phyloP scores from a whole-genome alignment of 352 stramenopile genomes.

The Phytopythium chamaehyphon region DNA sequence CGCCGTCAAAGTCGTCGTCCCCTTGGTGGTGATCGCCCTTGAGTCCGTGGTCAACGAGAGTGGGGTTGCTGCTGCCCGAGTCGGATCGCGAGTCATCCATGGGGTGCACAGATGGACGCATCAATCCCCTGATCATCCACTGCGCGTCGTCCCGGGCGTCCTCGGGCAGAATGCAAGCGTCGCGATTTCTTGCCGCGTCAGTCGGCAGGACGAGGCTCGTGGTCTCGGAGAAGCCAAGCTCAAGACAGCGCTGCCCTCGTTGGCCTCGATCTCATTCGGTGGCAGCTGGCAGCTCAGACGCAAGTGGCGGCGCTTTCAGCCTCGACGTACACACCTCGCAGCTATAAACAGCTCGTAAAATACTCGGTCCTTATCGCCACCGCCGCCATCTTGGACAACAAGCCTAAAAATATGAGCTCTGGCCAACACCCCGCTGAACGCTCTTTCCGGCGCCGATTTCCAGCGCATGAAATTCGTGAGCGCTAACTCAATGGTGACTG shows the following conservation, averaged over 20 bases:
- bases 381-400: no score
- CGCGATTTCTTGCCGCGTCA: neutral
- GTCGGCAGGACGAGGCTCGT: neutral
- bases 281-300: slow-evolving; percentile 6
- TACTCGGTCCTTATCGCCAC: neutral
- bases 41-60: neutral
- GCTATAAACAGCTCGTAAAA: neutral
- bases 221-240: neutral
- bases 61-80: neutral
- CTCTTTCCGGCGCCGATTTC: no score
- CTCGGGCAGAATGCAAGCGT: neutral
- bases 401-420: no score
- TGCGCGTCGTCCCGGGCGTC: neutral
- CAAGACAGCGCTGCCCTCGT: neutral
- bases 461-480: no score
- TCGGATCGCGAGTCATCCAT: slow-evolving; percentile 24
- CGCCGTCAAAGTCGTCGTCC: slow-evolving; percentile 15
- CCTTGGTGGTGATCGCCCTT: slow-evolving; percentile 15
- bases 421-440: no score
- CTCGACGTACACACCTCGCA: neutral
- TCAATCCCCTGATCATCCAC: slow-evolving; percentile 54
- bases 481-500: no score
- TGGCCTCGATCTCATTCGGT: slow-evolving; percentile 6
- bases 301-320: neutral
- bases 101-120: slow-evolving; percentile 61